phyloP scores from a whole-genome alignment of 257 asterid species.

The Apocynum venetum region DNA sequence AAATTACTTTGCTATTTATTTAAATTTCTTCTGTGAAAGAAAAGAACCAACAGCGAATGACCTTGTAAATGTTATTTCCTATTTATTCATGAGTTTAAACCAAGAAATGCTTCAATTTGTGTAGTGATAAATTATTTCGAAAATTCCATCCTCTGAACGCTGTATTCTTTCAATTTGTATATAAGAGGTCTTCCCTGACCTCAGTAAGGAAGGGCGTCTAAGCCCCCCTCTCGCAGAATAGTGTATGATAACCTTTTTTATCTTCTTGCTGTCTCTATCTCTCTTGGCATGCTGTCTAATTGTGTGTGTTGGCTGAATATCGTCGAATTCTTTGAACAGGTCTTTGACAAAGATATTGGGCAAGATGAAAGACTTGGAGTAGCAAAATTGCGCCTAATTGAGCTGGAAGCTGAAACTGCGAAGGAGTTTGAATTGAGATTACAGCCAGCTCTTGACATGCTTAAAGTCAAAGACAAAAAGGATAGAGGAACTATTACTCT shows the following conservation, averaged over 20 bases:
- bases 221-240: background rate
- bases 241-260: background rate
- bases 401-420: conserved; percentile 56
- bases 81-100: background rate
- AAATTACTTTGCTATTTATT: too few species aligned
- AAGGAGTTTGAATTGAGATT: conserved; percentile 60
- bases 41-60: background rate
- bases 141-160: background rate
- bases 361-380: conserved; percentile 80
- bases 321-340: conserved; percentile 36
- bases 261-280: background rate
- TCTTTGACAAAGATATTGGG: conserved; percentile 85
- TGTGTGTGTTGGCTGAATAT: background rate
- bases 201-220: background rate
- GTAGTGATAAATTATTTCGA: background rate
- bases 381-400: conserved; percentile 56
- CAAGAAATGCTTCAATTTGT: background rate
- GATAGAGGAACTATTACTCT: conserved; percentile 71
- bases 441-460: conserved; percentile 79
- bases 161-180: background rate
- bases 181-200: too few species aligned
- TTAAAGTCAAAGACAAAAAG: conserved; percentile 79
- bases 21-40: too few species aligned
- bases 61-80: background rate
- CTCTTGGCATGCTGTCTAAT: background rate